phyloP scores from a whole-genome alignment of 495 filamentous ascomycete species.

The Aspergillus panamensis region DNA sequence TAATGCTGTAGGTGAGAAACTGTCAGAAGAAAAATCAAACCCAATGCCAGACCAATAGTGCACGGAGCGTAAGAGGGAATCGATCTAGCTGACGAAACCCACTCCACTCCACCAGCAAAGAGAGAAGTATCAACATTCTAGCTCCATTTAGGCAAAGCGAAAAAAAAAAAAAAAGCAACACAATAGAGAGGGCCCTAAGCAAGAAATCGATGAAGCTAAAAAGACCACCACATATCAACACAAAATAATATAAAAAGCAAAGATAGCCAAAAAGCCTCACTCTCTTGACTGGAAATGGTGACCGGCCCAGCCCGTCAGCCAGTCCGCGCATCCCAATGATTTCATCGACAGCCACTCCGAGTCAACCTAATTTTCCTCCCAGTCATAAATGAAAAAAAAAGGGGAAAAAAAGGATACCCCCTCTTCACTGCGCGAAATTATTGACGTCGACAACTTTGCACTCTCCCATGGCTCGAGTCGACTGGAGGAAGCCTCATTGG shows the following conservation, averaged over 20 bases:
- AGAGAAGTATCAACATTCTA: background rate
- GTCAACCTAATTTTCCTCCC: background rate
- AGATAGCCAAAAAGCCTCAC: background rate
- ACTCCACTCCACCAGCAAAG: background rate
- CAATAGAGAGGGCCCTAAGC: background rate
- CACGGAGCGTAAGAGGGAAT: background rate
- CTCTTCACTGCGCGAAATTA: background rate
- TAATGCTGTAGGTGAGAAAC: background rate
- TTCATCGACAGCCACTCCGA: background rate
- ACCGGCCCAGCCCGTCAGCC: background rate
- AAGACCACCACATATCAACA: too few species aligned
- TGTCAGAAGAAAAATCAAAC: background rate
- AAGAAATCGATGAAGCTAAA: background rate
- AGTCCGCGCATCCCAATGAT: background rate
- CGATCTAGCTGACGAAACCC: background rate
- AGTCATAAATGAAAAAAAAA: background rate
- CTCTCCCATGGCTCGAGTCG: slow-evolving; percentile 4
- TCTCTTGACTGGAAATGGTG: background rate
- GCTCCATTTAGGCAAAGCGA: background rate
- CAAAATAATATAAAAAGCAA: background rate
- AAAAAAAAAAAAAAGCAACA: background rate
- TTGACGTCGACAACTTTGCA: slow-evolving; percentile 10
- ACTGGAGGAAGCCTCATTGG: slow-evolving; percentile 8
- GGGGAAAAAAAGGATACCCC: background rate
- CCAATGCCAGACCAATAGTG: background rate